These are phyloP conservation scores for Neurospora intermedia DNA, from an alignment of 495 filamentous ascomycete genomes.

Conservation along the genomic window DNA sequence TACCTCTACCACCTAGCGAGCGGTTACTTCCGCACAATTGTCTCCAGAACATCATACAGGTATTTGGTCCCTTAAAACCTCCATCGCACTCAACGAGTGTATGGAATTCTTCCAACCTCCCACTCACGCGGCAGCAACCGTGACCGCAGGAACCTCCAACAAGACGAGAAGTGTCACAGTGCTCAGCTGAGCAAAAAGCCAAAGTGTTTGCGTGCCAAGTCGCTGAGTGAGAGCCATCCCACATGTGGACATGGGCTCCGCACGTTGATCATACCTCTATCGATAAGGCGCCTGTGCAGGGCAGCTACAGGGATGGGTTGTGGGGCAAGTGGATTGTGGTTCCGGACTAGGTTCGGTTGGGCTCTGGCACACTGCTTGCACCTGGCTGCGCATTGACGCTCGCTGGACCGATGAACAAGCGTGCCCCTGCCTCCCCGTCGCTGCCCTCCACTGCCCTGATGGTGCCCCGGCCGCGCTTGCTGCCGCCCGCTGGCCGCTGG, in stretches of 20 bases:
- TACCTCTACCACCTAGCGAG: neutral
- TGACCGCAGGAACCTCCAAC: neutral
- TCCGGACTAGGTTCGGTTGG: neutral
- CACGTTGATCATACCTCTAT: neutral
- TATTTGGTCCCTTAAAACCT: neutral
- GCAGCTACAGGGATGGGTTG: neutral
- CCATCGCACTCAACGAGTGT: neutral
- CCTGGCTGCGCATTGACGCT: neutral
- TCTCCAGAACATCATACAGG: neutral
- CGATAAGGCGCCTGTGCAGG: neutral
- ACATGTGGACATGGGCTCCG: neutral
- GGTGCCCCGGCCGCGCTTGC: neutral
- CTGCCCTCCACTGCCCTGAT: neutral
- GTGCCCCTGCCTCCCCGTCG: neutral
- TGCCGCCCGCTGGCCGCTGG: neutral
- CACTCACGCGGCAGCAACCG: neutral
- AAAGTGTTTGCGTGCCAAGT: neutral
- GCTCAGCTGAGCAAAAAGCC: neutral
- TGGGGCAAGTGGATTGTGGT: neutral
- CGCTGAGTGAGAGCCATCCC: neutral
- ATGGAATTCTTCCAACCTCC: neutral
- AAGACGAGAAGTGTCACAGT: neutral
- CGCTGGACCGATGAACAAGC: neutral
- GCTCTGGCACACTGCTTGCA: neutral
- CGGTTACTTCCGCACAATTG: neutral